These are phyloP conservation scores for Aspergillus neoniger DNA, from an alignment of 2,329 filamentous ascomycete genomes.

Conservation along the genomic window DNA sequence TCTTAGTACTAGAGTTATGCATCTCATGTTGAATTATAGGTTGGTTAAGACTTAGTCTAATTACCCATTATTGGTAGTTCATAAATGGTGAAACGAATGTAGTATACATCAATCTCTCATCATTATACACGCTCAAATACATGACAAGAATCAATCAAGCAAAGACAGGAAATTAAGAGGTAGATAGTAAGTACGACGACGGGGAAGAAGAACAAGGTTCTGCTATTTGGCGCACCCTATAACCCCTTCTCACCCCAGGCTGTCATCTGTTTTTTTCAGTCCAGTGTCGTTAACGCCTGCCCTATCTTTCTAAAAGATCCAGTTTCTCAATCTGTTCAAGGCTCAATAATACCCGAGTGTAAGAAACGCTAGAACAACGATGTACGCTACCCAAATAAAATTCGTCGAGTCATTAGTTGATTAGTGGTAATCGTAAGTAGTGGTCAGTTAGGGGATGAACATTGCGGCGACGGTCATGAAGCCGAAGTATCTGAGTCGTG, in stretches of 20 bases:
- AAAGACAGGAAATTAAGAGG: background rate
- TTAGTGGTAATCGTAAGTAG: constrained; percentile 1
- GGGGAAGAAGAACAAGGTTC: background rate
- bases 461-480: constrained; percentile 43
- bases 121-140: background rate
- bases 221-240: too few species aligned
- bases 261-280: background rate
- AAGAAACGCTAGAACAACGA: background rate
- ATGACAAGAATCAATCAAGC: background rate
- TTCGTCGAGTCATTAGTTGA: constrained; percentile 15
- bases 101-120: background rate
- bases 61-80: background rate
- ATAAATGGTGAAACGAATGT: background rate
- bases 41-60: too few species aligned
- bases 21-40: background rate
- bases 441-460: constrained; percentile 34
- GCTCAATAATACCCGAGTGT: background rate
- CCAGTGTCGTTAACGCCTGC: background rate
- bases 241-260: too few species aligned
- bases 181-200: background rate
- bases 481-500: constrained; percentile 38
- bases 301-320: background rate
- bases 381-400: constrained; percentile 24
- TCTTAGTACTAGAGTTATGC: too few species aligned
- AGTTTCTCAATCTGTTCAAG: background rate